These are phyloP conservation scores for Candida golubevii DNA, from an alignment of 805 yeast species.

Conservation along the genomic window DNA sequence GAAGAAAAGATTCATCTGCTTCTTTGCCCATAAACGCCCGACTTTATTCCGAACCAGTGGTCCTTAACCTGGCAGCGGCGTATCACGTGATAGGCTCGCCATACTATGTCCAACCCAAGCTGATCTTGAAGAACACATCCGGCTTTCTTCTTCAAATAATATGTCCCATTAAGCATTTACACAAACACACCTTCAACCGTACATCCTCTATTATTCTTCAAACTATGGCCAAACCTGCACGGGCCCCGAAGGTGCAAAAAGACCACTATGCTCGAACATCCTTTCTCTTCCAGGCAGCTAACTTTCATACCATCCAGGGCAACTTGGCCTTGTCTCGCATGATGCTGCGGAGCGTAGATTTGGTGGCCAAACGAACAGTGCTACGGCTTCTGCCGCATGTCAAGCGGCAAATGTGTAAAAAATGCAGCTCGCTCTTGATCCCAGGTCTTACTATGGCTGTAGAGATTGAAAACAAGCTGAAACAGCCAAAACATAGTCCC, in stretches of 20 bases:
- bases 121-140: no score
- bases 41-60: no score
- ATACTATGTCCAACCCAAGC: no score
- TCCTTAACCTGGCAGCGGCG: no score
- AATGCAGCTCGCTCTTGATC: conserved; percentile 49
- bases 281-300: conserved; percentile 55
- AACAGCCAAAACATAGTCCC: conserved; percentile 15
- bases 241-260: conserved; percentile 29
- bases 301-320: conserved; percentile 28
- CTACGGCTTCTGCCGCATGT: conserved; percentile 57
- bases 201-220: background rate
- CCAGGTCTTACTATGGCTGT: conserved; percentile 44
- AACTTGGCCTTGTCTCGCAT: conserved; percentile 48
- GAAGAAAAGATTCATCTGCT: no score
- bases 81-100: no score
- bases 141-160: no score
- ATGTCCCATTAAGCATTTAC: no score
- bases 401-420: conserved; percentile 68
- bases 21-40: no score
- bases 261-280: conserved; percentile 61
- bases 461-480: conserved; percentile 41
- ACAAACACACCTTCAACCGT: background rate
- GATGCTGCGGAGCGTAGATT: conserved; percentile 50
- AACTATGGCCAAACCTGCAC: conserved; percentile 12
- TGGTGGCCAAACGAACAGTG: conserved; percentile 66